These are phyloP conservation scores for Eryngium alpinum DNA, from an alignment of 140 eudicot genomes.

Conservation along the genomic window DNA sequence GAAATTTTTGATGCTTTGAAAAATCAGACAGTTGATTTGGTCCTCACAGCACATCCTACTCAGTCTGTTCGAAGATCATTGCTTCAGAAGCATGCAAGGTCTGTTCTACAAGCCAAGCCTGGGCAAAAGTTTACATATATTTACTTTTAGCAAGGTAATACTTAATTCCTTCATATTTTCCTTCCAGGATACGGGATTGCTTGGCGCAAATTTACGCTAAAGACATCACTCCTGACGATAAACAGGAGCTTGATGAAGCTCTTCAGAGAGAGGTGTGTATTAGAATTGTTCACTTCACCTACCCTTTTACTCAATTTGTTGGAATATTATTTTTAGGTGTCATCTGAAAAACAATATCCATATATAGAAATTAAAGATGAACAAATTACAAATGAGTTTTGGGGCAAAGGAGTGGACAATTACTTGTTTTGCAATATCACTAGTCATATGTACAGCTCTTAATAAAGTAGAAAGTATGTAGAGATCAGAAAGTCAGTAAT, in stretches of 20 bases:
- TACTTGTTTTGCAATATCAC: not conserved
- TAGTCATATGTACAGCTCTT: not conserved
- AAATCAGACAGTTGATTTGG: constrained; percentile 76
- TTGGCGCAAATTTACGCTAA: constrained; percentile 74
- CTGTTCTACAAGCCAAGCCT: not conserved
- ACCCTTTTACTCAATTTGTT: too few relatives aligned
- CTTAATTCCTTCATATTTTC: constrained; percentile 10
- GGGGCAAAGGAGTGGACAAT: too few relatives aligned
- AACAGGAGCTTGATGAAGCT: constrained; percentile 87
- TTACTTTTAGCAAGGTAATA: not conserved
- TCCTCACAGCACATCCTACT: constrained; percentile 84
- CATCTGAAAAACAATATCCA: too few relatives aligned
- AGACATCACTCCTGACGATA: constrained; percentile 71
- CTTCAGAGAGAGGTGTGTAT: constrained; percentile 63
- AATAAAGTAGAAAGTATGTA: too few relatives aligned
- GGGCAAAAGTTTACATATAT: not conserved
- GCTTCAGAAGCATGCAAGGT: constrained; percentile 82
- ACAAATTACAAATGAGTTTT: too few relatives aligned
- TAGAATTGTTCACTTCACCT: not conserved
- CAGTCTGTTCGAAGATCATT: constrained; percentile 77
- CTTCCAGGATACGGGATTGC: constrained; percentile 52
- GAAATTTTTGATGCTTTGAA: constrained; percentile 65
- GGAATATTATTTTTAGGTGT: too few relatives aligned
- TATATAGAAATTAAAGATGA: too few relatives aligned
- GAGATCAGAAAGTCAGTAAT: too few relatives aligned